phyloP scores from a whole-genome alignment of 495 filamentous ascomycete genomes.

The Penicillium cataractarum region DNA sequence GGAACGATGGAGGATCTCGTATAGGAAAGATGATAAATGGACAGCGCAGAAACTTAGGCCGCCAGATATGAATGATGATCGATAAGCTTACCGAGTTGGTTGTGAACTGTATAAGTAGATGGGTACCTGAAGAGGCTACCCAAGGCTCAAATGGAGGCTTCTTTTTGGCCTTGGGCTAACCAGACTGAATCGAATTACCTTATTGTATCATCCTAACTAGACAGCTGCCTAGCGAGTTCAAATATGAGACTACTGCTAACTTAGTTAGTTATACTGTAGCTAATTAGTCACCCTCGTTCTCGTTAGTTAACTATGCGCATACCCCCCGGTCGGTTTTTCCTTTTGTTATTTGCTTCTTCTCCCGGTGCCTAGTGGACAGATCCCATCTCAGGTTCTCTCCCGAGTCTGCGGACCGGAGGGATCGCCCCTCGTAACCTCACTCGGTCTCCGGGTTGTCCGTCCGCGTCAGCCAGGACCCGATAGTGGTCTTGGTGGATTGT shows the following conservation, averaged over 20 bases:
- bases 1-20: background rate
- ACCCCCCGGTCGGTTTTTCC: background rate
- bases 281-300: background rate
- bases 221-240: background rate
- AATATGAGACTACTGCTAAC: background rate
- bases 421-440: background rate
- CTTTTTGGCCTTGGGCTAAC: slow-evolving; percentile 1
- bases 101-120: background rate
- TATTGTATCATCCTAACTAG: background rate
- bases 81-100: background rate
- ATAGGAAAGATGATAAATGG: background rate
- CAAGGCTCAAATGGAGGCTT: background rate
- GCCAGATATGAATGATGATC: background rate
- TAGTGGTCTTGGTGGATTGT: too few relatives aligned
- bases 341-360: background rate
- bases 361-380: slow-evolving; percentile 7
- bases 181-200: too few relatives aligned
- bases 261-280: too few relatives aligned
- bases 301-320: background rate
- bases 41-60: background rate
- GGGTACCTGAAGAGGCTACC: background rate
- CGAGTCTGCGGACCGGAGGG: background rate
- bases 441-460: background rate
- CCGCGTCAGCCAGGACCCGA: background rate
- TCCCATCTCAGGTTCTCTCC: background rate